Conservation (phyloP, 106 monocot species). For the Dioscorea dumetorum region DNA sequence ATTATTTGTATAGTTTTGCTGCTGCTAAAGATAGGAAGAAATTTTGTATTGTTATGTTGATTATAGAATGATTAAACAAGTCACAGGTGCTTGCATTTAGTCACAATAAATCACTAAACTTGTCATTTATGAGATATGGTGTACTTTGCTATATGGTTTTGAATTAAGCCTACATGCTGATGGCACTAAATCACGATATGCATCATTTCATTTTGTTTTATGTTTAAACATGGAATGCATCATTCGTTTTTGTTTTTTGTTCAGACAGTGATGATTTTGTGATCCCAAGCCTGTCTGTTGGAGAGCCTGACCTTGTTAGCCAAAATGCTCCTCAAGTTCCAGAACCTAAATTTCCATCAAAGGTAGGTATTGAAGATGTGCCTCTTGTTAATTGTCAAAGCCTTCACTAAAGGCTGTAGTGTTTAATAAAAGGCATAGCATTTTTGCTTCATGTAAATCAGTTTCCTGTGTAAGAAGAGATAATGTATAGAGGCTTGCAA, state of each 20-base stretch:
- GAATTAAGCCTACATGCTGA: background rate
- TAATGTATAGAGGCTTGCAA: background rate
- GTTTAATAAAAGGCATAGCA: slow-evolving; percentile 1
- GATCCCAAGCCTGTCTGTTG: slow-evolving; percentile 29
- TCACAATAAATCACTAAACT: no score
- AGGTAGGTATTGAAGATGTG: slow-evolving; percentile 9
- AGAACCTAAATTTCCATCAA: slow-evolving; percentile 17
- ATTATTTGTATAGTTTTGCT: no score
- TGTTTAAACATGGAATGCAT: background rate
- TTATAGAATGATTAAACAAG: background rate
- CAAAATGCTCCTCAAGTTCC: slow-evolving; percentile 2
- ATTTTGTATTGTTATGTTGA: background rate
- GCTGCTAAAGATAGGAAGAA: no score
- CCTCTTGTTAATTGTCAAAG: background rate
- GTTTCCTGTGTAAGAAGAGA: no score
- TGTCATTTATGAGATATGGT: background rate
- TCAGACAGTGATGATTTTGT: slow-evolving; percentile 37
- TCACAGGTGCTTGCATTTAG: background rate
- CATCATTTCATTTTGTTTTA: background rate
- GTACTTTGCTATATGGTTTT: background rate
- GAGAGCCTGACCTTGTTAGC: slow-evolving; percentile 6
- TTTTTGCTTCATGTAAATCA: background rate
- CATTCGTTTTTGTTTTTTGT: background rate
- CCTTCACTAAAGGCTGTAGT: background rate
- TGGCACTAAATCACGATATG: background rate